phyloP scores from a whole-genome alignment of 495 filamentous ascomycete species.

The Extremus antarcticus region DNA sequence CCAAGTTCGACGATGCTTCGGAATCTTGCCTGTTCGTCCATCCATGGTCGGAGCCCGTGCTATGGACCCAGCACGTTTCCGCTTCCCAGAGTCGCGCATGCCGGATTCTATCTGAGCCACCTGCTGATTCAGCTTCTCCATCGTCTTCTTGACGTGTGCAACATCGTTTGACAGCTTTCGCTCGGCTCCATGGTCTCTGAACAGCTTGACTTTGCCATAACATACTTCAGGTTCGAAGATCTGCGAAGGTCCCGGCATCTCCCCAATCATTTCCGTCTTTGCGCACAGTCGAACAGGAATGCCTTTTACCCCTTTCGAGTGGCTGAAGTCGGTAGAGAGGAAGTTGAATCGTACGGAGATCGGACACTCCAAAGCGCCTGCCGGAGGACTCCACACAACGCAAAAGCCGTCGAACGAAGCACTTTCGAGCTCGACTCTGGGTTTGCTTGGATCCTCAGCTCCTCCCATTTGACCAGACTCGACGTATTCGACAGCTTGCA shows the following conservation, averaged over 20 bases:
- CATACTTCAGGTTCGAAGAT: slow-evolving; percentile 54
- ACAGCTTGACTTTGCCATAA: slow-evolving; percentile 93
- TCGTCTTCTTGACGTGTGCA: slow-evolving; percentile 85
- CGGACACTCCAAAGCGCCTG: slow-evolving; percentile 55
- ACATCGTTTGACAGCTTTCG: slow-evolving; percentile 89
- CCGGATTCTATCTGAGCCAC: slow-evolving; percentile 80
- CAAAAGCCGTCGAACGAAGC: slow-evolving; percentile 88
- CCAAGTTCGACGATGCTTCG: slow-evolving; percentile 90
- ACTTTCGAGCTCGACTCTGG: slow-evolving; percentile 65
- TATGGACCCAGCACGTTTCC: slow-evolving; percentile 59
- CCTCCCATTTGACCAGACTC: slow-evolving; percentile 57
- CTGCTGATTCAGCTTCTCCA: slow-evolving; percentile 88
- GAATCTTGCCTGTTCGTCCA: slow-evolving; percentile 58
- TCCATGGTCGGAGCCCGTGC: slow-evolving; percentile 38
- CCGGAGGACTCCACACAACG: slow-evolving; percentile 69
- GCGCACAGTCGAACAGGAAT: slow-evolving; percentile 86
- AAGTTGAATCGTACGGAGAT: slow-evolving; percentile 95
- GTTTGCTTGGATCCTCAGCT: slow-evolving; percentile 57
- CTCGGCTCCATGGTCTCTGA: slow-evolving; percentile 92
- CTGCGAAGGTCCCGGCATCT: slow-evolving; percentile 33
- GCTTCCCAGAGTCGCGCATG: slow-evolving; percentile 76
- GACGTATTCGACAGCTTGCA: slow-evolving; percentile 89
- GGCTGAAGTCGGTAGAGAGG: slow-evolving; percentile 93
- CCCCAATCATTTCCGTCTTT: slow-evolving; percentile 59
- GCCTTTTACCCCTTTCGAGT: slow-evolving; percentile 95